phyloP scores from a whole-genome alignment of 1,139 yeast genomes.

The Suhomyces anneliseae region DNA sequence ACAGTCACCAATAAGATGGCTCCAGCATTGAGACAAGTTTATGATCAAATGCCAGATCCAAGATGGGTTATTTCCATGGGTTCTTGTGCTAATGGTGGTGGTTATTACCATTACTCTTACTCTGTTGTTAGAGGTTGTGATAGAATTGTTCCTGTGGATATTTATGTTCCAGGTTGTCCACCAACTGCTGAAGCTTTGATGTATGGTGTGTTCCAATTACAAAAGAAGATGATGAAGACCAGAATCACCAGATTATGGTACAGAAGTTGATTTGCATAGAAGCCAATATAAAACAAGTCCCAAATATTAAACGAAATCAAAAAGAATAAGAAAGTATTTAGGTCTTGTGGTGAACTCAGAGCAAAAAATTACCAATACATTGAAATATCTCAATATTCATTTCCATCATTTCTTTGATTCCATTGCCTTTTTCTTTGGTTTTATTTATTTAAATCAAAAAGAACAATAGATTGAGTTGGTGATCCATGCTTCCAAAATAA shows the following conservation, averaged over 20 bases:
- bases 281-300: no score
- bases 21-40: constrained; percentile 88
- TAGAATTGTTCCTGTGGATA: constrained; percentile 84
- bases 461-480: no score
- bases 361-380: no score
- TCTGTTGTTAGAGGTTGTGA: constrained; percentile 91
- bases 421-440: no score
- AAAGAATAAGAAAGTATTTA: no score
- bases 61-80: constrained; percentile 93
- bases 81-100: constrained; percentile 93
- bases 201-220: constrained; percentile 88
- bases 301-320: no score
- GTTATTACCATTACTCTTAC: constrained; percentile 88
- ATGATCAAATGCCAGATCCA: constrained; percentile 94
- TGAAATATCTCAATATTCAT: no score
- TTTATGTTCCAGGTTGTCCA: constrained; percentile 92
- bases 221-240: constrained; percentile 84
- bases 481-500: no score
- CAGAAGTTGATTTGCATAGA: constrained; percentile 47
- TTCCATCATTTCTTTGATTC: no score
- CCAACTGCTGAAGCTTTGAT: constrained; percentile 89
- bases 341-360: no score
- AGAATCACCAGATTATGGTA: constrained; percentile 86
- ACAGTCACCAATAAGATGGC: constrained; percentile 93
- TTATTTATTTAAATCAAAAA: no score